Conservation (phyloP, 441 rosid species). For the Sinapis alba region DNA sequence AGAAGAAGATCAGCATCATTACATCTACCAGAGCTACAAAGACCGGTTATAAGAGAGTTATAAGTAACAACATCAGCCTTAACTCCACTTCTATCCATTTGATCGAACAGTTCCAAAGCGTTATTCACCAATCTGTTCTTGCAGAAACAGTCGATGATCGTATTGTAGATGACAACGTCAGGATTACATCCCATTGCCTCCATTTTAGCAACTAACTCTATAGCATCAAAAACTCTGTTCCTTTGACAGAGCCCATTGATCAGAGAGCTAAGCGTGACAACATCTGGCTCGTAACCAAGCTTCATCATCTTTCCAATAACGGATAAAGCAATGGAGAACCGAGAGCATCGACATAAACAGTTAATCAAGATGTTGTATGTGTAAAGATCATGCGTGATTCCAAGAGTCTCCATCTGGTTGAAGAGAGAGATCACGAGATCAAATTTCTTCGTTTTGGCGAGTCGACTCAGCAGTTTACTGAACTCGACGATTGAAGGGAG, state of each 20-base stretch:
- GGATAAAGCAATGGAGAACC: slow-evolving; percentile 27
- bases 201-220: slow-evolving; percentile 21
- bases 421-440: slow-evolving; percentile 31
- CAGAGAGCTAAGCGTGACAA: slow-evolving; percentile 39
- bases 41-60: slow-evolving; percentile 28
- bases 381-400: slow-evolving; percentile 31
- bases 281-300: slow-evolving; percentile 28
- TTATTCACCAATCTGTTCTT: slow-evolving; percentile 18
- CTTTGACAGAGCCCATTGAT: slow-evolving; percentile 37
- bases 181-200: slow-evolving; percentile 17
- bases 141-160: slow-evolving; percentile 24
- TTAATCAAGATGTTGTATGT: slow-evolving; percentile 37
- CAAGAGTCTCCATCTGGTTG: slow-evolving; percentile 15
- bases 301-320: slow-evolving; percentile 40
- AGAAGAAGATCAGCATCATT: too few relatives aligned
- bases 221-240: slow-evolving; percentile 28
- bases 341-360: slow-evolving; percentile 33
- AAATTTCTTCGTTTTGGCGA: slow-evolving; percentile 18
- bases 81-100: slow-evolving; percentile 22
- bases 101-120: slow-evolving; percentile 12
- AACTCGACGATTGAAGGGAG: slow-evolving; percentile 31
- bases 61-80: slow-evolving; percentile 26
- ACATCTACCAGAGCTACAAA: slow-evolving; percentile 35
- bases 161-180: slow-evolving; percentile 32
- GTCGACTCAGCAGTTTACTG: slow-evolving; percentile 13